These are phyloP conservation scores for Atkinsonella hypoxylon DNA, from an alignment of 2,329 filamentous ascomycete genomes.

Conservation along the genomic window DNA sequence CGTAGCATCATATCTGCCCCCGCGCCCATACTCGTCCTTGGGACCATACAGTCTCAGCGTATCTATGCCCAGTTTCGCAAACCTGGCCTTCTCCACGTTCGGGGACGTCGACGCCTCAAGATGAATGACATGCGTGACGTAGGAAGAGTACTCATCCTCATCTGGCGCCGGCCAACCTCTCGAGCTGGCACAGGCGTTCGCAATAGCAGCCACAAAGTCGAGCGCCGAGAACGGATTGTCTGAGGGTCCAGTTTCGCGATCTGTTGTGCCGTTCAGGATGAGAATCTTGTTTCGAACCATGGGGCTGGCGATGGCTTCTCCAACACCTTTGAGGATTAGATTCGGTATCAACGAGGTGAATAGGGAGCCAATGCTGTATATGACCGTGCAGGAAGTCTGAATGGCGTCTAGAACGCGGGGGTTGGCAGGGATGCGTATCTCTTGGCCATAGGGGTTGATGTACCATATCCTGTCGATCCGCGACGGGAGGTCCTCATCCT, in stretches of 20 bases:
- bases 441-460: conserved; percentile 97
- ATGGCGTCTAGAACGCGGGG: conserved; percentile 65
- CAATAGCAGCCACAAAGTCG: conserved; percentile 75
- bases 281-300: conserved; percentile 58
- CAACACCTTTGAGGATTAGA: conserved; percentile 63
- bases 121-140: conserved; percentile 77
- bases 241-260: conserved; percentile 75
- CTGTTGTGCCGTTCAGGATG: conserved; percentile 71
- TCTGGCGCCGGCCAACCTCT: conserved; percentile 31
- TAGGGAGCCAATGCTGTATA: conserved; percentile 89
- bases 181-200: conserved; percentile 60
- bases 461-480: conserved; percentile 84
- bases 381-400: conserved; percentile 49
- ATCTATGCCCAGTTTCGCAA: conserved; percentile 61
- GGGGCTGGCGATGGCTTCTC: conserved; percentile 38
- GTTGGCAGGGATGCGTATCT: conserved; percentile 77
- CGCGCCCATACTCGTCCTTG: conserved; percentile 28
- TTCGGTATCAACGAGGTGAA: conserved; percentile 85
- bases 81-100: conserved; percentile 50
- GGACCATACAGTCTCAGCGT: conserved; percentile 67
- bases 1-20: conserved; percentile 60
- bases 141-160: conserved; percentile 44
- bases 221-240: conserved; percentile 53
- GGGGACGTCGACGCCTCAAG: conserved; percentile 62
- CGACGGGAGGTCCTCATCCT: conserved; percentile 62